Base-by-base conservation (phyloP, 257 asterid genomes). In the Nicotiana otophora region DNA sequence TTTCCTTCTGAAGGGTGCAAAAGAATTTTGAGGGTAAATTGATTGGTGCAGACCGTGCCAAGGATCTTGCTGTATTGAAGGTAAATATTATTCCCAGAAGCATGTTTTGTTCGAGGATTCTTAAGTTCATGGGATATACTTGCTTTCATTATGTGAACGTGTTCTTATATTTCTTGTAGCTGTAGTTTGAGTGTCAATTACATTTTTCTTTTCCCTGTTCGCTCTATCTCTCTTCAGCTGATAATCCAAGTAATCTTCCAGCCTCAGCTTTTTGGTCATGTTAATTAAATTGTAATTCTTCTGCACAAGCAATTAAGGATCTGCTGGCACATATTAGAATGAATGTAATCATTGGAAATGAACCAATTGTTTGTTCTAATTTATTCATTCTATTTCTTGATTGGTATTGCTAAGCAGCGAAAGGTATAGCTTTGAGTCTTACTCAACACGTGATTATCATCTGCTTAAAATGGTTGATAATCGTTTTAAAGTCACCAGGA, bases 11-110 rank as follows among this genome's bases (percentile, higher is more conserved):
- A 88, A 96, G 99, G 89, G 90, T 93, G 84, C 98, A 93, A 86
- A 96, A 96, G 93, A 94, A 88, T 86, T 94, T 96, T 78, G 99
- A 96, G 88, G 99, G 98, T 62, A 92, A 81, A 86, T 82, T 96
- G 77, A 51, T 96, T 55, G 99, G 98, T 86, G 99, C 98, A 76
- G 98, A 96, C 89, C 99, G 99, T 82, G 70, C 93, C n/a, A 96
- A 96, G 90, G 99, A 96, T 90, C 98, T 96, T 85, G 99, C 98
- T 30, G 98, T 96, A 79, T 89, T 94, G 88, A 91, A 96, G 98
- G 99, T 96, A 83, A 80, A 30, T 61, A 63, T 64, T 82, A 23
- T 26, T 10, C n/a, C 65, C 75, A 36, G 83, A 42, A 36, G 31
- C 55, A 63, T 33, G 17, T 66, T 42, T 63, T 81, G 72, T 78